Evolutionary conservation across 345 rosid genomes (phyloP).

Genomic region (Eucalyptus sp.): DNA sequence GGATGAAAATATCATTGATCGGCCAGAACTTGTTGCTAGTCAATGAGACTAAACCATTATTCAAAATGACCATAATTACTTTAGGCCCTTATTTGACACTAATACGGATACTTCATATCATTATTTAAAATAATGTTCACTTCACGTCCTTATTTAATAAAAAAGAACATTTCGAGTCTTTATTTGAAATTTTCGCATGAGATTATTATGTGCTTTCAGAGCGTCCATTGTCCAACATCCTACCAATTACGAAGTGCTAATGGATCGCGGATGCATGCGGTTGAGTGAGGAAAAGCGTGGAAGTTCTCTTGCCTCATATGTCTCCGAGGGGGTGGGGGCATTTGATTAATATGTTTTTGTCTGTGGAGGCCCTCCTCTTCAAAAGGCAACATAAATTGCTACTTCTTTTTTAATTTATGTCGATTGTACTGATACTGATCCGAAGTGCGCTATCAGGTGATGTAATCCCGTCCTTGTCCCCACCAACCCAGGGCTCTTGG

Average conservation of each 20-base stretch:
- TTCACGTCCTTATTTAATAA: rapidly evolving
- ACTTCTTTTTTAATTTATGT: not conserved
- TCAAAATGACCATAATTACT: rapidly evolving
- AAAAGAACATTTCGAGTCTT: rapidly evolving
- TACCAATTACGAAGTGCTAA: not conserved
- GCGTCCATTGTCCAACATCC: not conserved
- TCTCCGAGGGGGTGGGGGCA: not conserved
- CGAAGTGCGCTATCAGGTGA: not conserved
- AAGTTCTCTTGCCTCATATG: not conserved
- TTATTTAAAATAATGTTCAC: too few relatives aligned
- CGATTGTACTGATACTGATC: not conserved
- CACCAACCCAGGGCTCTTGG: not conserved
- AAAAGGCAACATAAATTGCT: not conserved
- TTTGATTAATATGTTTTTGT: not conserved
- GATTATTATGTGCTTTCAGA: not conserved
- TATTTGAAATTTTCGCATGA: rapidly evolving
- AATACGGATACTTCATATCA: rapidly evolving
- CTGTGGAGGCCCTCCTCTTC: not conserved
- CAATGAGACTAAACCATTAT: rapidly evolving
- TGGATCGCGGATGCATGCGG: not conserved
- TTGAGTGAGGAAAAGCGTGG: not conserved
- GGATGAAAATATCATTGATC: too few relatives aligned
- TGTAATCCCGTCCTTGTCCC: not conserved
- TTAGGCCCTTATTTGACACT: rapidly evolving
- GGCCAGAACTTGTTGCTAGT: rapidly evolving